Base-by-base conservation (phyloP, 352 stramenopile genomes). In the Proteromonas lacertae region DNA sequence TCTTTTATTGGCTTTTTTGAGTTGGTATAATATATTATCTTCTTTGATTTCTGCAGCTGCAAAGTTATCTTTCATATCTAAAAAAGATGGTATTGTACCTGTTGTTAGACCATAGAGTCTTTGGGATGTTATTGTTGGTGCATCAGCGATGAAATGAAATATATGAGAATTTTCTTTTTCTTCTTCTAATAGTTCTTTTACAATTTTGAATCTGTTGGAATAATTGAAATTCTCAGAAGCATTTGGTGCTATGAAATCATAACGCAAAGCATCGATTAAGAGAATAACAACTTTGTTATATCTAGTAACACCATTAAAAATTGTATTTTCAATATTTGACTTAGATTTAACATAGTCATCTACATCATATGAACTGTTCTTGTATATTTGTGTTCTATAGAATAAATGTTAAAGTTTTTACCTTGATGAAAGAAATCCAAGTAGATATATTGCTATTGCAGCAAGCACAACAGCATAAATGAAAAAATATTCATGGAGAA, bases 101-200 rank as follows among this genome's bases (percentile, higher is more conserved):
- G 81, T 94, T 22, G 78, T 92, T 22, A 96, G 53, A 0, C 75
- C 81, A 50, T 94, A 94, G 5, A 96, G 60, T 29, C 83, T 60
- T 52, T 94, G 80, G 69, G 92, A 90, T 2, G 83, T 96, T 37
- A 92, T 87, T n/a, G 83, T 96, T 6, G 83, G 83, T 36, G 81
- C 74, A 50, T 96, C 83, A 0, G 81, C 81, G 13, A 90, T 66
- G 42, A 96, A 94, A 42, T 78, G 68, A 32, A 80, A 60, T 28
- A 95, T 51, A 36, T 75, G 44, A 5, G 62, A 61, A 32, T 74
- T 46, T 2, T 47, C 38, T 25, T 63, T 61, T 26, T 60, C 43
- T 6, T 40, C 36, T 32, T 41, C 29, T 22, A 80, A 42, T 7
- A 66, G 58, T 6, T 60, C 51, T 35, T 62, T 66, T n/a, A 87